These are phyloP conservation scores for Populus simonii DNA, from an alignment of 345 rosid species.

Conservation along the genomic window DNA sequence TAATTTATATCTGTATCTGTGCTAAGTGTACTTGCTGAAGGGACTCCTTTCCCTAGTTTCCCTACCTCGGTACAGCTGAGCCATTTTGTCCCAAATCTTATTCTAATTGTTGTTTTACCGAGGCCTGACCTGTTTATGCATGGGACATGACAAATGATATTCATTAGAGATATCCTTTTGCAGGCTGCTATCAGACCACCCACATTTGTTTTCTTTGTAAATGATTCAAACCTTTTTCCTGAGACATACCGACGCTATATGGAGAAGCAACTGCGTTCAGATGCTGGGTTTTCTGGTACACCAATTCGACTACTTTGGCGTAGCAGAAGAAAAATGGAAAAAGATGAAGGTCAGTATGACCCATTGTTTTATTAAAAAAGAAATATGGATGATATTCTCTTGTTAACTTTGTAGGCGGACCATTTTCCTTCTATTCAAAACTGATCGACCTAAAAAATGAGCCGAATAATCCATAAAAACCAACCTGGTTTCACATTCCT, in stretches of 20 bases:
- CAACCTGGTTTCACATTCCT: not conserved
- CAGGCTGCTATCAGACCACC: slow-evolving; percentile 99
- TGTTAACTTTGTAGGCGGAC: not conserved
- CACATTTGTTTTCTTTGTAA: slow-evolving; percentile 90
- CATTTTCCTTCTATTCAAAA: too few species aligned
- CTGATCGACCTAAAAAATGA: too few species aligned
- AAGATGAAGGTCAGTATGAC: slow-evolving; percentile 44
- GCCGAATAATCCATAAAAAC: too few species aligned
- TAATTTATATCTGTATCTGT: not conserved
- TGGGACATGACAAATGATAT: not conserved
- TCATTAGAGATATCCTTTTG: slow-evolving; percentile 19
- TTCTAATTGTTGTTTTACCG: not conserved
- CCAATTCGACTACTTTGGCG: slow-evolving; percentile 95
- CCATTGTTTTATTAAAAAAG: not conserved
- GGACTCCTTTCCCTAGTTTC: not conserved
- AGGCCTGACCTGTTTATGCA: not conserved
- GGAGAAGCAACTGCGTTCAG: slow-evolving; percentile 90
- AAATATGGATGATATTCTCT: not conserved
- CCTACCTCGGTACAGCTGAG: not conserved
- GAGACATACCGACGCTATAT: slow-evolving; percentile 85
- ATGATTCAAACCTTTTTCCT: slow-evolving; percentile 81
- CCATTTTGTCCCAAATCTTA: not conserved
- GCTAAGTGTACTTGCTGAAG: not conserved
- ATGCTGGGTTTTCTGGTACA: slow-evolving; percentile 85
- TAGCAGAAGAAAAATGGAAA: slow-evolving; percentile 73